Conservation (phyloP, 164 flowering plant genomes). For the Nelumbo lutea region DNA sequence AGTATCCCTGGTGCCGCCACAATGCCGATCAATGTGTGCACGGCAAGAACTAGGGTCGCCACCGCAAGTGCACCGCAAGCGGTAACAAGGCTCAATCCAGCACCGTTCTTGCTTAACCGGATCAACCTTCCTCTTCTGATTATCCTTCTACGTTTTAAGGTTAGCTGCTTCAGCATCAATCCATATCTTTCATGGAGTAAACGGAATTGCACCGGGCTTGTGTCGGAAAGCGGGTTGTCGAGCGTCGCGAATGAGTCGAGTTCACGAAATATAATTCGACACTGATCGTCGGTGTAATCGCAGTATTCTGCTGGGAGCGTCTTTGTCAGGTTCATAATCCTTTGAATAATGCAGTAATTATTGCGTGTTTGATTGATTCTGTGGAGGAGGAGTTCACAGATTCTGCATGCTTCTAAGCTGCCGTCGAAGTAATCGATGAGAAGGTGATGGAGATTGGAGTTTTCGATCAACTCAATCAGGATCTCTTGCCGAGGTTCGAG, state of each 20-base stretch:
- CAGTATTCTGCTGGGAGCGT: conserved; percentile 2
- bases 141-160: conserved; percentile 24
- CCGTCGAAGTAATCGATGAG: conserved; percentile 51
- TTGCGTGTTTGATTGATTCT: conserved; percentile 45
- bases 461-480: conserved; percentile 28
- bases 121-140: conserved; percentile 25
- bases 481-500: conserved; percentile 27
- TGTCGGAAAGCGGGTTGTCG: conserved; percentile 46
- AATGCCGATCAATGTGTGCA: conserved; percentile 54
- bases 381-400: conserved; percentile 47
- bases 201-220: conserved; percentile 26
- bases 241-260: conserved; percentile 35
- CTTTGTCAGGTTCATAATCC: conserved; percentile 27
- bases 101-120: conserved; percentile 32
- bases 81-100: conserved; percentile 25
- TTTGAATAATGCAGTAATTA: conserved; percentile 33
- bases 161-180: conserved; percentile 32
- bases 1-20: conserved; percentile 44
- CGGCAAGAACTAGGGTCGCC: conserved; percentile 35
- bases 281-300: conserved; percentile 19
- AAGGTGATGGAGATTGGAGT: conserved; percentile 32
- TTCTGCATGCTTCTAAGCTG: conserved; percentile 47
- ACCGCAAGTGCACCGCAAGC: conserved; percentile 30
- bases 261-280: conserved; percentile 22
- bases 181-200: conserved; percentile 29